Conservation (phyloP, 2,329 filamentous ascomycete species). For the Monosporascus sp. region DNA sequence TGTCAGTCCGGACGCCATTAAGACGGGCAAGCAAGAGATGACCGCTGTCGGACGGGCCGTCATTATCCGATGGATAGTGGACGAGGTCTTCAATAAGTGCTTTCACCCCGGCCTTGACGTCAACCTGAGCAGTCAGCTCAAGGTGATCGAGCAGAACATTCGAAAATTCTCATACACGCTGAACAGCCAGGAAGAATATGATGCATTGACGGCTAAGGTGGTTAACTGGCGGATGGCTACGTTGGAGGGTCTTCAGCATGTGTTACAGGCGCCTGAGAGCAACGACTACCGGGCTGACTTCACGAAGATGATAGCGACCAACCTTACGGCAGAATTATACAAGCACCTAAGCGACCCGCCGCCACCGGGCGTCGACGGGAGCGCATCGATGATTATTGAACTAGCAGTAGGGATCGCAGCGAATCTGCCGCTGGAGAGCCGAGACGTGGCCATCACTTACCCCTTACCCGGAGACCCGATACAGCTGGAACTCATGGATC, state of each 20-base stretch:
- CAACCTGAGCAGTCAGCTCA: slow-evolving; percentile 70
- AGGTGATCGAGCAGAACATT: slow-evolving; percentile 83
- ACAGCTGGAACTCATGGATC: slow-evolving; percentile 73
- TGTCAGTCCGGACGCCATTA: slow-evolving; percentile 79
- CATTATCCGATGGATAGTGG: slow-evolving; percentile 83
- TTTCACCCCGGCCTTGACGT: slow-evolving; percentile 88
- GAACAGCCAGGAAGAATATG: slow-evolving; percentile 79
- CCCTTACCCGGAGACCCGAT: slow-evolving; percentile 72
- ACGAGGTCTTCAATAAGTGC: slow-evolving; percentile 84
- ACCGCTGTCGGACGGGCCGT: slow-evolving; percentile 87
- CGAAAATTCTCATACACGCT: slow-evolving; percentile 69
- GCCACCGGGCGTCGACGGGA: slow-evolving; percentile 77
- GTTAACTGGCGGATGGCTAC: slow-evolving; percentile 92
- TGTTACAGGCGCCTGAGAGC: slow-evolving; percentile 61
- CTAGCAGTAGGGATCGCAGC: slow-evolving; percentile 79
- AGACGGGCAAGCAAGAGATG: slow-evolving; percentile 94
- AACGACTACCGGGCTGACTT: slow-evolving; percentile 63
- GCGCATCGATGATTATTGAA: slow-evolving; percentile 88
- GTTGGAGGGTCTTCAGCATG: slow-evolving; percentile 77
- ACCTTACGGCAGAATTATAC: slow-evolving; percentile 64
- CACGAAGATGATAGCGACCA: slow-evolving; percentile 63
- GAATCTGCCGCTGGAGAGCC: slow-evolving; percentile 84
- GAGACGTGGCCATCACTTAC: slow-evolving; percentile 85
- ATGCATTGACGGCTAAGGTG: slow-evolving; percentile 81
- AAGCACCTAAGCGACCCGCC: slow-evolving; percentile 72